phyloP scores from a whole-genome alignment of 2,329 filamentous ascomycete genomes.

The Volutella citrinella region DNA sequence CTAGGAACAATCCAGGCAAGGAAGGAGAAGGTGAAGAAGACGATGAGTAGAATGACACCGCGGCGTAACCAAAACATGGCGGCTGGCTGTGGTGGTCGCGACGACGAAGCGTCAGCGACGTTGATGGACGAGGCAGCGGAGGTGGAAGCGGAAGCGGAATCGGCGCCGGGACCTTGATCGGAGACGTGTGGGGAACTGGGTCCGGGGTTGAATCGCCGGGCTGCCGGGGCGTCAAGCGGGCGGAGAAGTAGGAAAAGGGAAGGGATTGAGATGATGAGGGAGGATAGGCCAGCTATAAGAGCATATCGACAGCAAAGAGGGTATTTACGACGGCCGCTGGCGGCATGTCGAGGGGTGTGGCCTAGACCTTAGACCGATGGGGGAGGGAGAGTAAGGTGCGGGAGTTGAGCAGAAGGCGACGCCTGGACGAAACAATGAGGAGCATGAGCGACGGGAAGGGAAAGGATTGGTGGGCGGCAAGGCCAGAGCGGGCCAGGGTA shows the following conservation, averaged over 20 bases:
- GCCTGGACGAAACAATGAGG: not conserved
- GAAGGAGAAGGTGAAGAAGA: conserved; percentile 45
- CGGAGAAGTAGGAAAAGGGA: conserved; percentile 2
- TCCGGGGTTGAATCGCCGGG: too few species aligned
- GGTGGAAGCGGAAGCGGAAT: too few species aligned
- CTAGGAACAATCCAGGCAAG: conserved; percentile 50
- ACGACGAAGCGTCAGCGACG: too few species aligned
- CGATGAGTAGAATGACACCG: conserved; percentile 35
- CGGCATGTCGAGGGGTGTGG: conserved; percentile 19
- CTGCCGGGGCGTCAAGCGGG: conserved; percentile 6
- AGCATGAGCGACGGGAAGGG: conserved; percentile 15
- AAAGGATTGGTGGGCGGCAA: conserved; percentile 14
- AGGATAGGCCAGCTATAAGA: conserved; percentile 28
- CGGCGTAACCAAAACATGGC: conserved; percentile 48
- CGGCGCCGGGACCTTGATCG: not conserved
- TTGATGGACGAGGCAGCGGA: conserved; percentile 5
- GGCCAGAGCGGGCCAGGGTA: conserved; percentile 3
- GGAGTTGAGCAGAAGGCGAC: conserved; percentile 5
- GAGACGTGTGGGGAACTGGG: too few species aligned
- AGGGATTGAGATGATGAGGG: not conserved
- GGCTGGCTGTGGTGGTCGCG: conserved; percentile 2
- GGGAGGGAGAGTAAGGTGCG: conserved; percentile 9
- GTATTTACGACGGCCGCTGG: conserved; percentile 24
- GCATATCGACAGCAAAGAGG: conserved; percentile 23
- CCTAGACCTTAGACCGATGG: conserved; percentile 5